Base-by-base conservation (phyloP, 495 filamentous ascomycete genomes). In the Cercophora scortea region DNA sequence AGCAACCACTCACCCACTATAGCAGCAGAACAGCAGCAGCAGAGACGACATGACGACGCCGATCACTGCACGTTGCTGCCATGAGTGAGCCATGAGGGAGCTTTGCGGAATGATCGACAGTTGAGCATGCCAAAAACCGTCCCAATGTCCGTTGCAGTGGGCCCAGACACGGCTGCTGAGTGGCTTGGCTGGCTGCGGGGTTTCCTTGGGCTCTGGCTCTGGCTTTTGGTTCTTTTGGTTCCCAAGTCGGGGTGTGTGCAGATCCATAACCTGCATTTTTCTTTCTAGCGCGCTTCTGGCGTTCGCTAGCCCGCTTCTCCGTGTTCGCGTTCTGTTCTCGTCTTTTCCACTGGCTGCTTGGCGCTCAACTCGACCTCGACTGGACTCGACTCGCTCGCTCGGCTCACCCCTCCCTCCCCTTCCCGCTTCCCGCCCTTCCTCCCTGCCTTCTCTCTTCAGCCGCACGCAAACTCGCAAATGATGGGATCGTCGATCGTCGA, bases 241-340 rank as follows among this genome's bases (percentile, higher is more conserved):
- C n/a, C n/a, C n/a, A n/a, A n/a, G n/a, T n/a, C n/a, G 5, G 25
- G 25, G 25, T 25, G 25, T 25, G 25, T 25, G 25, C 25, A 40
- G 38, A 40, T 12, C 10, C 38, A 40, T 40, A 15, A 13, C 16
- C 1, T 35, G 49, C 49, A 45, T 43, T 56, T 47, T 50, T 50
- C 46, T 35, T 63, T 60, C 61, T 63, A 63, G 61, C 52, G 54
- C 44, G 16, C 54, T 63, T 63, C 54, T 58, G 47, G 58, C 52
- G 51, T 53, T 40, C 47, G 36, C 49, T 56, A 18, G 25, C 33
- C 34, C 32, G 32, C 25, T 18, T 39, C 32, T 17, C 32, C 33
- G 39, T 52, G 16, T 42, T 49, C 41, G 45, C 19, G 34, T 16
- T 15, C 32, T 40, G 19, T 35, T 51, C 13, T 33, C 40, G 18